Evolutionary conservation across 768 basidiomycete genomes (phyloP).

Genomic region (Leccinum truebloodii): DNA sequence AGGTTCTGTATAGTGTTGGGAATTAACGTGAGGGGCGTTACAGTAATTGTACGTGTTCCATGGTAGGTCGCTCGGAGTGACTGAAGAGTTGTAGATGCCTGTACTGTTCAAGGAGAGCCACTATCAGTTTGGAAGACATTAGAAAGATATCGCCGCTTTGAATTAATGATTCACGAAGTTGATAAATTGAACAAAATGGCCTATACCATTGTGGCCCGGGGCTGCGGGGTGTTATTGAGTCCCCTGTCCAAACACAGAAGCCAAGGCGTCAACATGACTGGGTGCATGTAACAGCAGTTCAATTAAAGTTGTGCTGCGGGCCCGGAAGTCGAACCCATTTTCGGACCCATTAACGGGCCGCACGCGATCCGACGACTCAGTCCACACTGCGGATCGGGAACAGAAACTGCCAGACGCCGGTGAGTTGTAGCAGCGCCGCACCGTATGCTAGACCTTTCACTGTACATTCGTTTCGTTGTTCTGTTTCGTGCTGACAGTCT

Average conservation of each 20-base stretch:
- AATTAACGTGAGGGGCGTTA: constrained; percentile 49
- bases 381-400: background rate
- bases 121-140: constrained; percentile 5
- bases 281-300: background rate
- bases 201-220: constrained; percentile 15
- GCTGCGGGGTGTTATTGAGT: background rate
- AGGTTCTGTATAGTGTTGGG: constrained; percentile 38
- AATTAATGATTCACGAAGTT: background rate
- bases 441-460: too few relatives aligned
- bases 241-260: background rate
- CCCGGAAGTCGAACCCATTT: background rate
- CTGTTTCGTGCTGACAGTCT: too few relatives aligned
- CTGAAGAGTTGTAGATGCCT: constrained; percentile 48
- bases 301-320: background rate
- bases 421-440: too few relatives aligned
- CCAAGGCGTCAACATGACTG: background rate
- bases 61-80: constrained; percentile 39
- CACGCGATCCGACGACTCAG: too few relatives aligned
- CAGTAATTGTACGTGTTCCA: constrained; percentile 59
- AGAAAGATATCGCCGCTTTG: background rate
- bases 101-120: constrained; percentile 8
- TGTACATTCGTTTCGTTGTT: too few relatives aligned
- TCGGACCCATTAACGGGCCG: background rate
- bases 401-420: background rate
- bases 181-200: background rate